These are phyloP conservation scores for Aspergillus pseudoviridinutans DNA, from an alignment of 2,329 filamentous ascomycete genomes.

Conservation along the genomic window DNA sequence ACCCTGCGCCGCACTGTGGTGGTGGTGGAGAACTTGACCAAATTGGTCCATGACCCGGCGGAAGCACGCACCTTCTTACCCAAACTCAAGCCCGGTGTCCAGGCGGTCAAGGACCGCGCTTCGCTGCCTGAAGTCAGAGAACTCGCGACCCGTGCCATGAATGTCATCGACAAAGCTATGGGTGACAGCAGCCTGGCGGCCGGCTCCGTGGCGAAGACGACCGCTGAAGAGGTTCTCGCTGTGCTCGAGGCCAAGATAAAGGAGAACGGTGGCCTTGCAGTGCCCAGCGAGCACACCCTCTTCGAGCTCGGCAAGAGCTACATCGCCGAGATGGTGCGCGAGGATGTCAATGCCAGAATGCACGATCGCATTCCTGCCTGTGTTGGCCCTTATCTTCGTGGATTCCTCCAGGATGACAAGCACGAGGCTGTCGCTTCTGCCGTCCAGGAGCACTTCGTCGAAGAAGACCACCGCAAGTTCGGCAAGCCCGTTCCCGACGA, in stretches of 20 bases:
- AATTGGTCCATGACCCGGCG: slow-evolving; percentile 91
- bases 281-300: slow-evolving; percentile 57
- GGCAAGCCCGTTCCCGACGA: slow-evolving; percentile 82
- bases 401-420: slow-evolving; percentile 61
- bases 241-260: slow-evolving; percentile 73
- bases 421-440: slow-evolving; percentile 65
- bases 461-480: slow-evolving; percentile 82
- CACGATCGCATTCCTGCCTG: slow-evolving; percentile 66
- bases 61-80: slow-evolving; percentile 94
- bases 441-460: slow-evolving; percentile 73
- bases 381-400: slow-evolving; percentile 70
- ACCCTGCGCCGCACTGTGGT: slow-evolving; percentile 93
- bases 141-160: slow-evolving; percentile 74
- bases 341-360: slow-evolving; percentile 80
- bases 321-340: slow-evolving; percentile 77
- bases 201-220: slow-evolving; percentile 59
- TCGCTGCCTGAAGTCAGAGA: slow-evolving; percentile 94
- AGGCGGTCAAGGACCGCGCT: slow-evolving; percentile 79
- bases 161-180: slow-evolving; percentile 94
- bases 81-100: slow-evolving; percentile 89
- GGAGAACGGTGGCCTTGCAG: slow-evolving; percentile 61
- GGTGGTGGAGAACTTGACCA: slow-evolving; percentile 96
- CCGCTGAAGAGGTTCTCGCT: slow-evolving; percentile 66
- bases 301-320: slow-evolving; percentile 69
- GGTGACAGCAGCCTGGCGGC: slow-evolving; percentile 57